These are phyloP conservation scores for Rhizoclosmatium globosum DNA, from an alignment of 192 early-diverging fungal genomes.

Conservation along the genomic window DNA sequence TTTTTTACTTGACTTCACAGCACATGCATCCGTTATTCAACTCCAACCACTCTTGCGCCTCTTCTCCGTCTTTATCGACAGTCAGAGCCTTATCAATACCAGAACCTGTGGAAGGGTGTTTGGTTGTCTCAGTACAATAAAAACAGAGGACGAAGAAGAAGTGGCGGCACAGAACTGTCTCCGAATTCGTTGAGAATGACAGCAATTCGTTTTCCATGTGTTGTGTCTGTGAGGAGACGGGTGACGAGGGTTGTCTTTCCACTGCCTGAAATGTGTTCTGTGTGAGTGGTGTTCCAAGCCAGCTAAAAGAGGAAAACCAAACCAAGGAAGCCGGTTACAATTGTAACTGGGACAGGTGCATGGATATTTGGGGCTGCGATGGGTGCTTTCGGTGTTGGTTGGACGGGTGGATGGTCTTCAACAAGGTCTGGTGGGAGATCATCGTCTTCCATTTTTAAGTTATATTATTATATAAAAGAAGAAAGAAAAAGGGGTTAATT, in stretches of 20 bases:
- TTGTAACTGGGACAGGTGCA: conserved; percentile 62
- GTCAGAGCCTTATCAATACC: conserved; percentile 95
- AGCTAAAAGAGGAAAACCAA: neutral
- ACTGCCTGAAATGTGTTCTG: conserved; percentile 42
- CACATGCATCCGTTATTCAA: conserved; percentile 97
- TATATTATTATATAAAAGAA: neutral
- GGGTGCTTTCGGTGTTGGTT: neutral
- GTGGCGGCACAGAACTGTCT: conserved; percentile 60
- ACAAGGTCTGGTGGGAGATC: conserved; percentile 3
- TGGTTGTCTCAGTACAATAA: neutral
- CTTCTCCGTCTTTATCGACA: conserved; percentile 78
- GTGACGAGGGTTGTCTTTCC: conserved; percentile 96
- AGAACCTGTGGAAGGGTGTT: conserved; percentile 57
- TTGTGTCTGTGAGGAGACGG: conserved; percentile 50
- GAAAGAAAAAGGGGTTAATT: neutral
- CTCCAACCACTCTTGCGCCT: conserved; percentile 97
- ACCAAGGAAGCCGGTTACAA: conserved; percentile 73
- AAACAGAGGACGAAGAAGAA: no score
- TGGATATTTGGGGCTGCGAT: neutral
- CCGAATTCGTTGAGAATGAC: conserved; percentile 99
- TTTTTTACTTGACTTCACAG: conserved; percentile 89
- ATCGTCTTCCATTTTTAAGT: conserved; percentile 17
- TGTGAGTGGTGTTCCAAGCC: neutral
- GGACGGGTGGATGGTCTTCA: neutral
- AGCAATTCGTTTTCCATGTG: conserved; percentile 95